phyloP scores from a whole-genome alignment of 495 filamentous ascomycete genomes.

The Podospora bellae-mahoneyi region DNA sequence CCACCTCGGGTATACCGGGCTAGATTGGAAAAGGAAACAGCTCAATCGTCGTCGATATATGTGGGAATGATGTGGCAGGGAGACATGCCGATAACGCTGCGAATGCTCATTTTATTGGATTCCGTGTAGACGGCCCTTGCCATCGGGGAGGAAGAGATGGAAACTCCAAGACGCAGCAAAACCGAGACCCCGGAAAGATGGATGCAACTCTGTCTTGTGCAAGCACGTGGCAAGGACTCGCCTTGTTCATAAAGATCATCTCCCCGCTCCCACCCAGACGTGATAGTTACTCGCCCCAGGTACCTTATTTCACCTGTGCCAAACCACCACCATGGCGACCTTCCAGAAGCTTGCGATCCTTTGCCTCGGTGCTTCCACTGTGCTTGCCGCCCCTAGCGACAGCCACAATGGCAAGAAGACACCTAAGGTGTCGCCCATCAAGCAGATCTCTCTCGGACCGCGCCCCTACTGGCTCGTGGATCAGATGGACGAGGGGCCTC shows the following conservation, averaged over 20 bases:
- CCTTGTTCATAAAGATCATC: background rate
- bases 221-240: background rate
- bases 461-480: conserved; percentile 58
- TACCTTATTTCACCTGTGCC: background rate
- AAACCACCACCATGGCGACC: conserved; percentile 10
- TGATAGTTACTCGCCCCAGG: background rate
- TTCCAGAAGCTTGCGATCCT: conserved; percentile 15
- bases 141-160: background rate
- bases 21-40: background rate
- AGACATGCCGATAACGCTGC: background rate
- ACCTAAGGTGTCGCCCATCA: conserved; percentile 27
- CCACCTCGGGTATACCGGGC: background rate
- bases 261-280: background rate
- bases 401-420: conserved; percentile 20
- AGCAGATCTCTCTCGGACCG: conserved; percentile 49
- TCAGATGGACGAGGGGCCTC: conserved; percentile 54
- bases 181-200: background rate
- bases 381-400: conserved; percentile 24
- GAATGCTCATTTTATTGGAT: background rate
- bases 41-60: background rate
- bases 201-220: background rate
- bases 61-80: background rate
- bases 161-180: background rate
- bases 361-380: conserved; percentile 12
- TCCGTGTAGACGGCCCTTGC: background rate